Evolutionary conservation across 129 eudicot genomes (phyloP).

Genomic region (Artemisia annua): DNA sequence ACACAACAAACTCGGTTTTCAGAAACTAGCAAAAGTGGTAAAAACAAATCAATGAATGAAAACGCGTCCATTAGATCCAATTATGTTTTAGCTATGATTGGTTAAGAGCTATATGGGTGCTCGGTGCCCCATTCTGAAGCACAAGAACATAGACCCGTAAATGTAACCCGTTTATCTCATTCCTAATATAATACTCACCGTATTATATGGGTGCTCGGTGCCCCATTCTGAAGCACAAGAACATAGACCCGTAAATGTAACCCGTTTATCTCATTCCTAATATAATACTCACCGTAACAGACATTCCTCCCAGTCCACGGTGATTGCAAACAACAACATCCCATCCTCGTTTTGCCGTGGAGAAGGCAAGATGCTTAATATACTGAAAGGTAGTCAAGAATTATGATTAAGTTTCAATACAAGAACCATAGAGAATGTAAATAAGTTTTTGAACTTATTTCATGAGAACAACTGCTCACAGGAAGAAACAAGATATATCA

Average conservation of each 20-base stretch:
- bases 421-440: constrained; percentile 7
- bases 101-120: not conserved
- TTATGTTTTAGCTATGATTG: not conserved
- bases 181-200: constrained; percentile 53
- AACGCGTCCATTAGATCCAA: not conserved
- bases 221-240: not conserved
- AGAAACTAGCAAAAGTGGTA: not conserved
- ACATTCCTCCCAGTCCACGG: constrained; percentile 90
- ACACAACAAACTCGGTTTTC: not conserved
- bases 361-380: constrained; percentile 74
- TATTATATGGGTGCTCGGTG: constrained; percentile 17
- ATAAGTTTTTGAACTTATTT: constrained; percentile 2
- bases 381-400: constrained; percentile 47
- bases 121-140: not conserved
- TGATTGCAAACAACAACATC: constrained; percentile 90
- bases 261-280: not conserved
- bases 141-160: not conserved
- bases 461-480: not conserved
- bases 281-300: constrained; percentile 75
- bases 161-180: not conserved
- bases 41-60: not conserved
- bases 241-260: not conserved
- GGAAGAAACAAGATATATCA: not conserved
- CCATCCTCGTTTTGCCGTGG: constrained; percentile 79
- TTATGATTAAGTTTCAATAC: constrained; percentile 17